Conservation (phyloP, 1,139 yeast species). For the Lodderomyces orthopsilosis region DNA sequence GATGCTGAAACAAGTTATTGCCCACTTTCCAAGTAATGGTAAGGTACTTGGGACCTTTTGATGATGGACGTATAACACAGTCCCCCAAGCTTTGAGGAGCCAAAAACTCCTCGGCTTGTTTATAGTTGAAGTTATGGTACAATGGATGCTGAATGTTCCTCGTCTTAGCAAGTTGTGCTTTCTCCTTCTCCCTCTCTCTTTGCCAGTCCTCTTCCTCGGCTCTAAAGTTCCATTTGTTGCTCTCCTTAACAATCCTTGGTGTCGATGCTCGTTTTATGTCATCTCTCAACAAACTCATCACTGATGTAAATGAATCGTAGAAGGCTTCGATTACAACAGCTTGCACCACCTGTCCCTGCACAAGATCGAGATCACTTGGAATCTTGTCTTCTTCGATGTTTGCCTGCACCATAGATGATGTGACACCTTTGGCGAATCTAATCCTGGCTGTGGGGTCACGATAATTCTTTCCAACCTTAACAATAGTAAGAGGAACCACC, state of each 20-base stretch:
- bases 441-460: constrained; percentile 36
- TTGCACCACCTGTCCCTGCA: constrained; percentile 78
- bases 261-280: constrained; percentile 62
- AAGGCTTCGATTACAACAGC: constrained; percentile 73
- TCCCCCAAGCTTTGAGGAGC: constrained; percentile 91
- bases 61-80: constrained; percentile 91
- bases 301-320: constrained; percentile 71
- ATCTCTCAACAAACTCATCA: constrained; percentile 63
- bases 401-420: constrained; percentile 78
- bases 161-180: constrained; percentile 52
- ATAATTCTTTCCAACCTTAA: constrained; percentile 48
- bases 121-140: constrained; percentile 76
- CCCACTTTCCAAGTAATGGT: constrained; percentile 97
- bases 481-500: constrained; percentile 75
- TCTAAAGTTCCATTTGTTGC: constrained; percentile 76
- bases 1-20: constrained; percentile 85
- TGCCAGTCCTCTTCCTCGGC: constrained; percentile 70
- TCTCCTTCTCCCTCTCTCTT: constrained; percentile 55
- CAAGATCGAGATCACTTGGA: constrained; percentile 49
- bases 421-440: constrained; percentile 53
- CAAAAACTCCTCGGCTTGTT: constrained; percentile 89
- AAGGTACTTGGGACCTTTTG: constrained; percentile 81
- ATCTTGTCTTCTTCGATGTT: constrained; percentile 65
- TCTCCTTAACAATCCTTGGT: constrained; percentile 52
- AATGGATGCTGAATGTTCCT: constrained; percentile 90